Conservation (phyloP, 495 filamentous ascomycete genomes). For the Neurospora terricola region DNA sequence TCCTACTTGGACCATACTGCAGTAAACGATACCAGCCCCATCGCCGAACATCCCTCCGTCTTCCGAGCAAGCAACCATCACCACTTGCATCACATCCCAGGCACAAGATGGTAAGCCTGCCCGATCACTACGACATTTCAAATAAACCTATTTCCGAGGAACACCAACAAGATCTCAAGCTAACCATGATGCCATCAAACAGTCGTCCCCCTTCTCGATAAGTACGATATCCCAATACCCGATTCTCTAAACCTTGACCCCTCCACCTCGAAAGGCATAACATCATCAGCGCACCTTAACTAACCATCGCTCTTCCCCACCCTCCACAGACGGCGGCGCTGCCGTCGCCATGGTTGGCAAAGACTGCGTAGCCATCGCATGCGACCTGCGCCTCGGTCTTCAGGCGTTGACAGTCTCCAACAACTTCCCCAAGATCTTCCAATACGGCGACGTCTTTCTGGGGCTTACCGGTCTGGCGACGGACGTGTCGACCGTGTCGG, state of each 20-base stretch:
- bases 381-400: conserved; percentile 94
- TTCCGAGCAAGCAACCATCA: not conserved
- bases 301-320: conserved; percentile 2
- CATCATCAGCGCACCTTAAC: not conserved
- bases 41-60: not conserved
- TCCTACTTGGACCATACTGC: not conserved
- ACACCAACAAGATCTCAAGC: not conserved
- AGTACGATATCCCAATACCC: conserved; percentile 44
- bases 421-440: conserved; percentile 99
- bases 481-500: conserved; percentile 86
- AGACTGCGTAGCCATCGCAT: conserved; percentile 98
- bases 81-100: conserved; percentile 1
- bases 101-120: conserved; percentile 16
- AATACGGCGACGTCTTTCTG: conserved; percentile 93
- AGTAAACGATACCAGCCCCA: not conserved
- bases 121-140: not conserved
- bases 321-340: conserved; percentile 72
- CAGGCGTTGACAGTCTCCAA: conserved; percentile 95
- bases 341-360: conserved; percentile 98
- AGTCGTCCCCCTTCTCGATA: conserved; percentile 81
- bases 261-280: not conserved
- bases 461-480: conserved; percentile 94
- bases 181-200: conserved; percentile 7
- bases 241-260: not conserved
- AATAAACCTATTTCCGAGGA: not conserved